Evolutionary conservation across 2,329 filamentous ascomycete species (phyloP), one percentile per base, ranked within the genome.

Genomic region (Incumbomyces lentus): DNA sequence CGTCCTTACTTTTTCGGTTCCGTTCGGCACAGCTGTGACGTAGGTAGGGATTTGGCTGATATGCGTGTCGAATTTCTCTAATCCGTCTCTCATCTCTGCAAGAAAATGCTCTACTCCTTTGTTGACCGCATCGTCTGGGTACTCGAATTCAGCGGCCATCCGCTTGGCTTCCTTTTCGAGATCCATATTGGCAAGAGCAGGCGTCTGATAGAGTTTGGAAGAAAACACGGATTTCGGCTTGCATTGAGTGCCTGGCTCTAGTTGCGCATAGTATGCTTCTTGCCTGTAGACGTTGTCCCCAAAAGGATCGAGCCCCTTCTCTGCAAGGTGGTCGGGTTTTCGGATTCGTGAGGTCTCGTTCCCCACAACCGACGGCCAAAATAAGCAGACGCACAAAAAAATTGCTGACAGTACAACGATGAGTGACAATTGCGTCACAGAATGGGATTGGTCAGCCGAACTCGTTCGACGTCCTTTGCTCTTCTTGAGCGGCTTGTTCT

Each of bases 31-130:
- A 31, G 80, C 83, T 1, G 92, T 96, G 55, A 98, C 90, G 67
- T 95, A 98, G 35, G 89, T 95, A 6, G 92, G 92, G 60, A 98
- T 96, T 70, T 96, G 92, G 69, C 85, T 90, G 71, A 98, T 69
- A 57, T 83, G 88, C 29, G 86, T 82, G 52, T 82, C 82, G 58
- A 89, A 80, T 59, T 82, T 80, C 50, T 78, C 69, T 55, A 96
- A 70, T 22, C 92, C 92, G 71, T 94, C 85, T 54, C 84, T 73
- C 82, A 95, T 89, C 70, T 96, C 81, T 51, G 74, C 72, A 55
- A 95, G 76, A 62, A 95, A 98, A 64, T 95, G 88, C 53, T 79
- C 72, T 51, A 95, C 88, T 54, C 81, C 85, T 59, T 75, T 78
- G 64, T 87, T 86, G 60, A 95, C 76, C 66, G 88, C 76, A 44